phyloP scores from a whole-genome alignment of 2,329 filamentous ascomycete genomes.

The Pseudomassariella vexata region DNA sequence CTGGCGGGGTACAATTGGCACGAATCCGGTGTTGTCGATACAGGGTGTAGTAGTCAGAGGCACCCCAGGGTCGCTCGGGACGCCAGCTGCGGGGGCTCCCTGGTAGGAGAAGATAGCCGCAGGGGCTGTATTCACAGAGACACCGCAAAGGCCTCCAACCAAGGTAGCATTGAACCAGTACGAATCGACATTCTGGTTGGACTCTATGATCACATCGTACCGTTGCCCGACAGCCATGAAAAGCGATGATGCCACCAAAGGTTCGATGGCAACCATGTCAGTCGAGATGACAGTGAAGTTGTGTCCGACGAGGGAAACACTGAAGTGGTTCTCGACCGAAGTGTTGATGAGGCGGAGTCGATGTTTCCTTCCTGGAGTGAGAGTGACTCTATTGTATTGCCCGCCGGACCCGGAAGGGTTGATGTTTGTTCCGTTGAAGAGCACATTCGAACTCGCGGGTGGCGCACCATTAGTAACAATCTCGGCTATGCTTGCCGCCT shows the following conservation, averaged over 20 bases:
- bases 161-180: constrained; percentile 37
- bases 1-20: constrained; percentile 17
- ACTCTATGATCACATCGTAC: constrained; percentile 41
- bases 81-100: constrained; percentile 18
- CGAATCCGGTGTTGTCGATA: constrained; percentile 13
- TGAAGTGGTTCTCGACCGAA: constrained; percentile 42
- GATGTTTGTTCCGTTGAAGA: constrained; percentile 38
- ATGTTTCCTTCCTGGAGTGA: constrained; percentile 39
- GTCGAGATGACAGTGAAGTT: constrained; percentile 42
- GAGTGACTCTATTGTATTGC: constrained; percentile 25
- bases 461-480: constrained; percentile 15
- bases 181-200: constrained; percentile 24
- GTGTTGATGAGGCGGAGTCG: constrained; percentile 46
- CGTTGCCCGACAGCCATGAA: constrained; percentile 44
- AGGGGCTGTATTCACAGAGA: constrained; percentile 22
- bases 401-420: constrained; percentile 22
- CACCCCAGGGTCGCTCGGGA: constrained; percentile 24
- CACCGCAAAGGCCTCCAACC: constrained; percentile 21
- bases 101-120: constrained; percentile 34
- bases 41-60: constrained; percentile 11
- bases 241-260: constrained; percentile 42
- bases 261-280: constrained; percentile 45
- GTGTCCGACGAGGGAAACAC: constrained; percentile 43
- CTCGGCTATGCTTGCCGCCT: constrained; percentile 12
- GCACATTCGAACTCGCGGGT: constrained; percentile 32